These are phyloP conservation scores for Cenchrus fungigraminus DNA, from an alignment of 176 grass and related monocot genomes.

Conservation along the genomic window DNA sequence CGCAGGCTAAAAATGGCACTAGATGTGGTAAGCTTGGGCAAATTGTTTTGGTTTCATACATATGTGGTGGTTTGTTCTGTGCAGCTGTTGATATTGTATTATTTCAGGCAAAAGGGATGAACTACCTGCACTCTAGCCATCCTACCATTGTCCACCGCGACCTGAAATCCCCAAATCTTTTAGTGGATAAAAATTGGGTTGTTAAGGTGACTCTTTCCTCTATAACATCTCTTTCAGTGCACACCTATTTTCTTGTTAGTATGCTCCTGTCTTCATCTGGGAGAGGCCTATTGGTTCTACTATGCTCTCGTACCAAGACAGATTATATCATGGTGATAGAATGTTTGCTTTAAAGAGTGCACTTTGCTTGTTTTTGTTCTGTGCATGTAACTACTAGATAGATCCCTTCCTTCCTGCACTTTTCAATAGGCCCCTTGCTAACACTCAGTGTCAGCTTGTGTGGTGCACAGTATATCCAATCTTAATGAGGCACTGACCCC, in stretches of 20 bases:
- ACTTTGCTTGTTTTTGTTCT: background rate
- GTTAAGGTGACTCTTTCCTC: constrained; percentile 69
- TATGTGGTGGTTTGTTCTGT: constrained; percentile 33
- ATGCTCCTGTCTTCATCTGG: background rate
- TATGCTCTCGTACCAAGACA: background rate
- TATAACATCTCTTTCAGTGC: constrained; percentile 16
- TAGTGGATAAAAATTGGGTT: constrained; percentile 99
- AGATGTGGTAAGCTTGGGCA: constrained; percentile 86
- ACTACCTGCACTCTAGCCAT: constrained; percentile 93
- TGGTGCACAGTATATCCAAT: background rate
- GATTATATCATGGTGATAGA: background rate
- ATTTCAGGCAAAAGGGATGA: constrained; percentile 96
- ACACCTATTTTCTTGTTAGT: constrained; percentile 33
- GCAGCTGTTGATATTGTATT: constrained; percentile 33
- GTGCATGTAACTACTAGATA: constrained; percentile 25
- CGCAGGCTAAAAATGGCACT: constrained; percentile 92
- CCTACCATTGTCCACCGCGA: constrained; percentile 97
- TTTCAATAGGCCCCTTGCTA: constrained; percentile 21
- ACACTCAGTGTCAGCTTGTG: background rate
- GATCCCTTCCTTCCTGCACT: constrained; percentile 4
- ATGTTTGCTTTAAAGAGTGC: constrained; percentile 7
- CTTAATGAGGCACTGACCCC: background rate
- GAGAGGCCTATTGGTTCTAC: constrained; percentile 17
- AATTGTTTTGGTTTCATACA: constrained; percentile 21
- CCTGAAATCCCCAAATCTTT: constrained; percentile 97